Base-by-base conservation (phyloP, 345 rosid species). In the Bruguiera parviflora region DNA sequence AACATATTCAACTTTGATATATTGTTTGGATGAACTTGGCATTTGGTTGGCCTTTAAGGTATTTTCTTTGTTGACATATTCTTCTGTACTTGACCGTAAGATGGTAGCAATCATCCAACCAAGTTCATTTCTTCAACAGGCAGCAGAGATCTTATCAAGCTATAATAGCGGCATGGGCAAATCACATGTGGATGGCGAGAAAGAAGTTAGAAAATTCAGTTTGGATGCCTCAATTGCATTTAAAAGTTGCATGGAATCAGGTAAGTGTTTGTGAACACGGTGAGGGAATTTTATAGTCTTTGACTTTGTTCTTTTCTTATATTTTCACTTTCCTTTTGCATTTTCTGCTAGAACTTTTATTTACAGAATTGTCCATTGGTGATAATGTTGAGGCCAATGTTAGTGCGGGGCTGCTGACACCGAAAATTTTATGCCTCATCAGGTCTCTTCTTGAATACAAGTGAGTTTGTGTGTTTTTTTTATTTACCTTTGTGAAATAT, bases 31-130 rank as follows among this genome's bases (percentile, higher is more conserved):
- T 20, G 87, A 90, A 21, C 92, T 89, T n/a, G 99, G 99, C 20
- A 76, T 86, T 67, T 89, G 85, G 91, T 76, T 86, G 78, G 92
- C 99, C 28, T 78, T 52, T 28, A 90, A 89, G 99, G 98, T 91
- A 79, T 25, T 33, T 61, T 29, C 27, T 65, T 13, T 65, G 28
- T 47, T 9, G 13, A 10, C 15, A 39, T 39, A 13, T 39, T 61
- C 51, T 58, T 4, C n/a, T 66, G 59, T 8, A 22, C 43, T 67
- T 21, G 25, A 47, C 22, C 22, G 53, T 58, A 22, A 49, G 60
- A 32, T 31, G 56, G 0, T 39, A 39, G 47, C 47, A 39, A 11
- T 33, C 16, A 39, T 11, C 47, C 16, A 11, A 39, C 47, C 4
- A 39, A 21, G 16, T 4, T 69, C 47, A 39, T 62, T 61, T 49